phyloP scores from a whole-genome alignment of 1,139 yeast genomes.

The Taphrina wiesneri region DNA sequence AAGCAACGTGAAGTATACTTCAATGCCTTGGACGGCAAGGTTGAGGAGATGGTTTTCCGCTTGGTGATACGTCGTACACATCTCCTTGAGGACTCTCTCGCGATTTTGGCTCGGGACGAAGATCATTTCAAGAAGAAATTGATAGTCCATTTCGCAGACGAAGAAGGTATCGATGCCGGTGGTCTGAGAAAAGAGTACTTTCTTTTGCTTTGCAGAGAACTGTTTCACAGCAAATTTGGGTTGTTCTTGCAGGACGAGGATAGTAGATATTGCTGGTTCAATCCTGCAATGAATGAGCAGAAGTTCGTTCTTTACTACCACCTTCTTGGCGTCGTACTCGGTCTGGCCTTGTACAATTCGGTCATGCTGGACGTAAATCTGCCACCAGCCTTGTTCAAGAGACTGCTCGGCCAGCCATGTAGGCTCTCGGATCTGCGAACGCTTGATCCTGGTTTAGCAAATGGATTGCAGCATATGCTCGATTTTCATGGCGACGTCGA shows the following conservation, averaged over 20 bases:
- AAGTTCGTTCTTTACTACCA: constrained; percentile 54
- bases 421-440: constrained; percentile 64
- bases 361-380: constrained; percentile 77
- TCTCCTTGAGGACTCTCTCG: constrained; percentile 73
- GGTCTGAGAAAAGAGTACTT: constrained; percentile 95
- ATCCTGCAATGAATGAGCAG: constrained; percentile 42
- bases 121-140: constrained; percentile 71
- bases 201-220: constrained; percentile 62
- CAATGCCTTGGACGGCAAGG: constrained; percentile 64
- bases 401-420: constrained; percentile 60
- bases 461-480: constrained; percentile 58
- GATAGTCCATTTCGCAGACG: constrained; percentile 75
- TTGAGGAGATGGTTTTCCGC: constrained; percentile 66
- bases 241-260: constrained; percentile 59
- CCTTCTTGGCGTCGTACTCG: constrained; percentile 79
- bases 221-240: constrained; percentile 65
- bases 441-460: constrained; percentile 67
- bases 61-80: constrained; percentile 66
- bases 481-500: constrained; percentile 54
- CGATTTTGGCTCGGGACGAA: constrained; percentile 55
- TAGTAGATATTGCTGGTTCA: constrained; percentile 76
- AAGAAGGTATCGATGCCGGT: constrained; percentile 94
- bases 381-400: constrained; percentile 74
- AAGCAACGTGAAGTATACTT: constrained; percentile 90
- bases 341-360: constrained; percentile 87